Base-by-base conservation (phyloP, 768 basidiomycete species). In the Trametes gibbosa region DNA sequence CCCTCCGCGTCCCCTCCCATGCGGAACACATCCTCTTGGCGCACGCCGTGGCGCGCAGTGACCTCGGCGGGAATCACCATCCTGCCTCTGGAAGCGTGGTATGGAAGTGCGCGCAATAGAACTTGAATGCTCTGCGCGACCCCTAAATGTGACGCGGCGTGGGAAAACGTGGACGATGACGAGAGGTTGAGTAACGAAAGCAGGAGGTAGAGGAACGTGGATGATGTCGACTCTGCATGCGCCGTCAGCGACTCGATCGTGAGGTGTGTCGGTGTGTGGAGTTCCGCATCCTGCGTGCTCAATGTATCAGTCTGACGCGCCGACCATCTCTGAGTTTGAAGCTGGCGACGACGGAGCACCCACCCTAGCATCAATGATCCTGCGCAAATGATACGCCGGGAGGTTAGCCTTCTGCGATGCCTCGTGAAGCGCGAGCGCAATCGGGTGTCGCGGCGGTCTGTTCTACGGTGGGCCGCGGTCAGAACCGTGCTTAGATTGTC, bases 331-430 rank as follows among this genome's bases (percentile, higher is more conserved):
- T n/a, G n/a, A n/a, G n/a, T n/a, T n/a, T n/a, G n/a, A n/a, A n/a
- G n/a, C n/a, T n/a, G n/a, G n/a, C 5, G 29, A 32, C 29, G 29
- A 32, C 29, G 52, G 40, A 40, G 43, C 56, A 76, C 85, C 40
- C 65, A 94, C 92, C 69, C 92, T 81, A 29, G 92, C 92, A 69
- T 92, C 91, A 61, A 95, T 78, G 65, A 94, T 89, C 55, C 92
- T 78, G 70, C 86, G 89, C 53, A 95, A 77, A 67, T 94, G 87
- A 70, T 95, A 94, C 8, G 82, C 72, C 34, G 85, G 84, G 41
- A 92, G 67, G 61, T 79, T 80, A 24, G 74, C 71, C 27, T 53
- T 68, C 58, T 79, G 76, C 23, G 80, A 81, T 1, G 83, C 80
- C 57, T 84, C 77, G 66, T 84, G 71, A 48, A 95, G 72, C 21